Evolutionary conservation across 208 protist genomes (phyloP), one percentile per base, ranked within the genome.

Genomic region (Wallacemonas collosoma): DNA sequence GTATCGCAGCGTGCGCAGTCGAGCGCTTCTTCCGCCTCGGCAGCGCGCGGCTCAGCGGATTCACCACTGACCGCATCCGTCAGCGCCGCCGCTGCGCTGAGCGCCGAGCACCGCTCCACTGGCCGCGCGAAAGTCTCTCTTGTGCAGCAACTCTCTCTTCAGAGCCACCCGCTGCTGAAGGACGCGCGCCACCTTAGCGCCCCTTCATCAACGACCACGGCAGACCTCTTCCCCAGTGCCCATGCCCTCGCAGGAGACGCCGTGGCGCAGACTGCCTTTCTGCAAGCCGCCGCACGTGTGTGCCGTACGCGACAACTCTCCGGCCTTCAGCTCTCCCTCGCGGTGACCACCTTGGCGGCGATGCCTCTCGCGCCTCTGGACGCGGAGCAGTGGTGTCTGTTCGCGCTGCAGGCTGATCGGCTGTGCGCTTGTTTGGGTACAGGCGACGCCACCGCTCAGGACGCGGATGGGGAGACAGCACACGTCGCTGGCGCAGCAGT

Each of bases 401-500:
- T 80, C n/a, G 75, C 75, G 2, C 62, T 71, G 15, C 47, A 68
- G 17, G 58, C 71, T 2, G 61, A 75, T 38, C 17, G 54, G 8
- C 60, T 69, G 8, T 69, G 64, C n/a, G 36, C 5, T 48, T 39
- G 36, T 2, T 58, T 67, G 5, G 54, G 38, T 2, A 71, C 67
- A 0, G 41, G 17, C 3, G 8, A 6, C 12, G 17, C 57, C 26
- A 41, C 48, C 14, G 35, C 17, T 11, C 3, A 8, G 15, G 70
- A 9, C 7, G 43, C 15, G 2, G 55, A 60, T n/a, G 35, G 57
- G n/a, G 39, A 5, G n/a, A 73, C 50, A 2, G 14, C 41, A 1
- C 53, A 64, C 17, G 77, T 66, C 57, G 5, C 54, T 15, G 57
- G 71, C 15, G 78, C 84, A 1, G 79, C 78, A 2, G 84, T 86